Percentiles rank a stretch among this genome's conserved stretches.
These are phyloP conservation scores for Dactylellina haptotyla DNA, from an alignment of 2,329 filamentous ascomycete genomes.

Conservation along the genomic window DNA sequence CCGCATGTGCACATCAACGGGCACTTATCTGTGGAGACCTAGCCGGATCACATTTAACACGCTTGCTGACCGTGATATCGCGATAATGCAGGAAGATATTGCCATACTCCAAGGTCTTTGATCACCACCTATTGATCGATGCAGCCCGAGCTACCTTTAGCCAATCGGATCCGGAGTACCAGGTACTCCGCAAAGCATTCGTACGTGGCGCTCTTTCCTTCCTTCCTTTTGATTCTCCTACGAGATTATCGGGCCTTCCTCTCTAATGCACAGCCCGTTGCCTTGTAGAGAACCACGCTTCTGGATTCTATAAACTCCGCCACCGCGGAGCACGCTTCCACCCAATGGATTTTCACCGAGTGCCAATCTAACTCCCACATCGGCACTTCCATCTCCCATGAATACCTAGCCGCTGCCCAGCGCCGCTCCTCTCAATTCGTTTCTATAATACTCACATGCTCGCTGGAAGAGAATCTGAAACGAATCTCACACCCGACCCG, in stretches of 20 bases:
- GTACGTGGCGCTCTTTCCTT: conserved; percentile 25
- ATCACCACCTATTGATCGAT: conserved; percentile 60
- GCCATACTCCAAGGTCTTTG: conserved; percentile 57
- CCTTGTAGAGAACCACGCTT: conserved; percentile 52
- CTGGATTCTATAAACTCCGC: conserved; percentile 47
- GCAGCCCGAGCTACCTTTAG: conserved; percentile 55
- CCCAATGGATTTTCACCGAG: conserved; percentile 58
- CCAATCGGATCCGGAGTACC: conserved; percentile 56
- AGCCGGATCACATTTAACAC: not conserved
- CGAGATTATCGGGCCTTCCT: not conserved
- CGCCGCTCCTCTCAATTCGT: conserved; percentile 57
- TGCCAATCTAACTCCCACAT: conserved; percentile 51
- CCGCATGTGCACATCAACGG: too few species aligned
- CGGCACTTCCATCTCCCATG: conserved; percentile 52
- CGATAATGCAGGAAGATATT: conserved; percentile 55
- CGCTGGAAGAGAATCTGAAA: conserved; percentile 58
- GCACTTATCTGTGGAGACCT: too few species aligned
- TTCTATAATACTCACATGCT: conserved; percentile 58
- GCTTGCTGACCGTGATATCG: conserved; percentile 7
- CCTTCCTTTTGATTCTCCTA: not conserved
- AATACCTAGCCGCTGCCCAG: conserved; percentile 56
- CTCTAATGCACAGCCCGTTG: too few species aligned
- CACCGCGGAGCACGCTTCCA: conserved; percentile 34
- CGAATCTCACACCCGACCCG: conserved; percentile 42
- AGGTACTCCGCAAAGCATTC: conserved; percentile 54